Percentiles rank a stretch among this genome's conserved stretches.
phyloP scores from a whole-genome alignment of 192 early-diverging fungal species.

The Mortierella hygrophila region DNA sequence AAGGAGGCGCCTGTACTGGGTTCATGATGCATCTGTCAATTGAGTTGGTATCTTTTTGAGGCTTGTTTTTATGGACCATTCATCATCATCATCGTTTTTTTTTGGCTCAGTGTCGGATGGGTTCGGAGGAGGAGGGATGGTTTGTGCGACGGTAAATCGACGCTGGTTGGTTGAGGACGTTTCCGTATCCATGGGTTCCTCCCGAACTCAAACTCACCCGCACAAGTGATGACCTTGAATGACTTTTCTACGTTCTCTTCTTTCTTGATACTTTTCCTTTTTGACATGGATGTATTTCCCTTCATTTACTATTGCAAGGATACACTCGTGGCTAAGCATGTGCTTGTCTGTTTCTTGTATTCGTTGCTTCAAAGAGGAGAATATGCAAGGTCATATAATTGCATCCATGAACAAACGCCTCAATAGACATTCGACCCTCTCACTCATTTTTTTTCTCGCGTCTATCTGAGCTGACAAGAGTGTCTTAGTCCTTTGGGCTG shows the following conservation, averaged over 20 bases:
- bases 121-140: constrained; percentile 10
- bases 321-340: neutral
- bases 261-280: neutral
- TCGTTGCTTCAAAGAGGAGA: neutral
- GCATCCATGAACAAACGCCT: neutral
- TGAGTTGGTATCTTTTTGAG: neutral
- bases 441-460: neutral
- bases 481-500: neutral
- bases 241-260: neutral
- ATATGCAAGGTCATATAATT: neutral
- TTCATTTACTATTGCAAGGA: neutral
- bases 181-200: neutral
- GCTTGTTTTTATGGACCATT: neutral
- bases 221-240: neutral
- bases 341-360: neutral
- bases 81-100: neutral
- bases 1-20: neutral
- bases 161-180: constrained; percentile 23
- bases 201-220: constrained; percentile 24
- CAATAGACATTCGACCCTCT: neutral
- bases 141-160: constrained; percentile 29
- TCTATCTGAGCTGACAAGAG: neutral
- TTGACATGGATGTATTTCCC: neutral
- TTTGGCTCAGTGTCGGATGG: constrained; percentile 8
- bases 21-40: neutral